A percentile compares a stretch with the other conserved stretches of the same genome.
Conservation (phyloP, 495 filamentous ascomycete species). For the Hypoxylon cercidicola region DNA sequence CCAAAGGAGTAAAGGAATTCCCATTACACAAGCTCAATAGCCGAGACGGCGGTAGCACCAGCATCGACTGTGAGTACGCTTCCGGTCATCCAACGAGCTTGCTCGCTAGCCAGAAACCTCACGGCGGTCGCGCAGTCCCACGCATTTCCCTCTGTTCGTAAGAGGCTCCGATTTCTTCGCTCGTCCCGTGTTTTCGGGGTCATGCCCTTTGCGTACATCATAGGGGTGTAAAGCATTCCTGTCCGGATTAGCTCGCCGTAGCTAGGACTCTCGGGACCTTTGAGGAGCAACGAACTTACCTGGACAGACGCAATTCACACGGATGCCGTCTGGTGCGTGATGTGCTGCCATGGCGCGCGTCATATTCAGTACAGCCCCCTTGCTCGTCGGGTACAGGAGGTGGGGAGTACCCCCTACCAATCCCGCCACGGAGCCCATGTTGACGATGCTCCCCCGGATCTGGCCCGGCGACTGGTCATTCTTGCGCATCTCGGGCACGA, state of each 20-base stretch:
- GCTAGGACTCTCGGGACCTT: no score
- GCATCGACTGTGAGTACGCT: slow-evolving; percentile 61
- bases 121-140: slow-evolving; percentile 59
- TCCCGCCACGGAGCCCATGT: slow-evolving; percentile 67
- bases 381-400: slow-evolving; percentile 69
- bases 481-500: slow-evolving; percentile 63
- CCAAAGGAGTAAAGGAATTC: no score
- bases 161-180: slow-evolving; percentile 59
- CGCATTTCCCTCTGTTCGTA: slow-evolving; percentile 64
- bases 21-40: slow-evolving; percentile 29
- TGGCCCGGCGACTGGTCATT: slow-evolving; percentile 50
- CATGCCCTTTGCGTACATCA: slow-evolving; percentile 66
- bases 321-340: slow-evolving; percentile 62
- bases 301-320: slow-evolving; percentile 70
- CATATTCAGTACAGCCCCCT: slow-evolving; percentile 69
- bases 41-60: slow-evolving; percentile 51
- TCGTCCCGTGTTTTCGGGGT: slow-evolving; percentile 58
- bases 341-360: slow-evolving; percentile 69
- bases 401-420: slow-evolving; percentile 66
- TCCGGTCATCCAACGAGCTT: slow-evolving; percentile 63
- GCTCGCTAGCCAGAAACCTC: slow-evolving; percentile 57
- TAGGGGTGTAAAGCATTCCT: slow-evolving; percentile 68
- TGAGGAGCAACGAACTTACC: slow-evolving; percentile 46
- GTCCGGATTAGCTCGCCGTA: slow-evolving; percentile 8
- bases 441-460: slow-evolving; percentile 62